Evolutionary conservation across 352 stramenopile species (phyloP), one percentile per base, ranked within the genome.

Genomic region (Phytophthora foliorum): DNA sequence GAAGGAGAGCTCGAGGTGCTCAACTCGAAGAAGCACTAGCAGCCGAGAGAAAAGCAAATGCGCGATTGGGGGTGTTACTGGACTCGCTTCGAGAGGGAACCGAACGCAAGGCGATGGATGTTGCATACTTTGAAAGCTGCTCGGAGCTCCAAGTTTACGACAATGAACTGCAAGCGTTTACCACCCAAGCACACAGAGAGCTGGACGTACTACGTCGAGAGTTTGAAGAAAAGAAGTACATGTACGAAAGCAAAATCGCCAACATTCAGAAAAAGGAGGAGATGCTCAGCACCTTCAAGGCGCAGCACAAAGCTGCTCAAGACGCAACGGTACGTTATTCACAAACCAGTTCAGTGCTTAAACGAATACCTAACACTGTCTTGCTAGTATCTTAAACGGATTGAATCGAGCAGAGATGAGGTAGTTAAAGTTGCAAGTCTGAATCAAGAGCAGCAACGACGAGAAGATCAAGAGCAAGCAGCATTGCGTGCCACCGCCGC

Each of bases 121-220:
- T 92, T 10, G 86, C 86, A 21, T 91, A 89, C 41, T 91, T 91
- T 32, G 86, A 94, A 60, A 94, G 81, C 52, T 79, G 90, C 41
- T 62, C 72, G 0, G 79, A 86, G 19, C 63, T 92, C 13, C 82
- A 91, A 63, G 68, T 80, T 6, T 90, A 82, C 25, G 63, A 69
- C 3, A 57, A 80, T 27, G 82, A 92, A 46, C 52, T 92, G 6
- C 46, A 57, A 13, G 72, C 81, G n/a, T 89, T 92, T 45, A 73
- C 60, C 4, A 39, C 13, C 2, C 82, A 87, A 46, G 81, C 81
- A 4, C 67, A 65, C 1, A 25, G 50, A 7, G 81, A 90, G 11
- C 50, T 92, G 6, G 49, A 42, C 6, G 27, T 64, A 13, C 54
- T 93, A 3, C 67, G 75, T 11, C 63, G 55, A 7, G 82, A 90